Conservation (phyloP, 441 rosid genomes). For the Brassica balearica region DNA sequence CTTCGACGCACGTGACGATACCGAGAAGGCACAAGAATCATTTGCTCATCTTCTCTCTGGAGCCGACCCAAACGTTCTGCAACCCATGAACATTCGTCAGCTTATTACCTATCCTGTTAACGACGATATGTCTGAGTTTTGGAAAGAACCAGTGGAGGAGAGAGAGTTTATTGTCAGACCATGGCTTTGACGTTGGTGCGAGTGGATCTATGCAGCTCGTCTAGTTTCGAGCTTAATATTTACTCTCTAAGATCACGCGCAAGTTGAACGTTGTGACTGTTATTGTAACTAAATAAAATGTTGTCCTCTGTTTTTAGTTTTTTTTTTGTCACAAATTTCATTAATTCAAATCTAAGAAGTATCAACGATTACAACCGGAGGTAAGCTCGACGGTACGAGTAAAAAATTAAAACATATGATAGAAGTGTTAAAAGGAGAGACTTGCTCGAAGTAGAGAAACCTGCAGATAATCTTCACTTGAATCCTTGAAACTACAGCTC, state of each 20-base stretch:
- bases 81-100: slow-evolving; percentile 37
- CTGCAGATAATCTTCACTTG: no score
- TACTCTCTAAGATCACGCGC: not conserved
- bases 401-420: no score
- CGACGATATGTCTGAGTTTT: slow-evolving; percentile 27
- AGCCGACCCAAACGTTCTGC: slow-evolving; percentile 31
- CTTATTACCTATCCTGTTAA: slow-evolving; percentile 20
- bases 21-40: slow-evolving; percentile 42
- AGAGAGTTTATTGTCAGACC: not conserved
- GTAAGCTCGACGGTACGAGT: no score
- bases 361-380: no score
- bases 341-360: no score
- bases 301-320: not conserved
- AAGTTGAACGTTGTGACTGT: not conserved
- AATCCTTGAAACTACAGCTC: no score
- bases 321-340: no score
- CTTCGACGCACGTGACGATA: slow-evolving; percentile 30
- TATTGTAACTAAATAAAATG: not conserved
- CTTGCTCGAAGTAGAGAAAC: no score
- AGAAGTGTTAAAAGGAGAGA: no score
- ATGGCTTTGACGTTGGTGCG: not conserved
- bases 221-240: not conserved
- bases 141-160: slow-evolving; percentile 5
- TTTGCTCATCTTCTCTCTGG: slow-evolving; percentile 40
- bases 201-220: slow-evolving; percentile 2